Evolutionary conservation across 768 basidiomycete genomes (phyloP).

Genomic region (Pulveroboletus sp.): DNA sequence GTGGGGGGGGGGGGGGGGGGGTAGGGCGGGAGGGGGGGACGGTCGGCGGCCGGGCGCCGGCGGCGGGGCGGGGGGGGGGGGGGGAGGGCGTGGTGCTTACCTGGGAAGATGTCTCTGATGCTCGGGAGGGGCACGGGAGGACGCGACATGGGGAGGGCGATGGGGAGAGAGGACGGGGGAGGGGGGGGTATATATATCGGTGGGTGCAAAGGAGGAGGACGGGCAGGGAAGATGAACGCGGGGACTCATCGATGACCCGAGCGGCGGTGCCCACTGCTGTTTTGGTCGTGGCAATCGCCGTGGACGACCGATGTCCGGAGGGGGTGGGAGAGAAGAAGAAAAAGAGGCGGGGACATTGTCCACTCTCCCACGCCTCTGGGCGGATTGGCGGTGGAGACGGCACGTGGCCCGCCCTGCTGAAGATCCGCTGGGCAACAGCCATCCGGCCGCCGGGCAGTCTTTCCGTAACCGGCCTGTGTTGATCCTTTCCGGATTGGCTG

Average conservation of each 20-base stretch:
- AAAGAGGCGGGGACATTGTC: too few relatives aligned
- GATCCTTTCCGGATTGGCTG: slow-evolving; percentile 27
- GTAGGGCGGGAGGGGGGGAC: neutral
- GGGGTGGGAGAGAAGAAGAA: neutral
- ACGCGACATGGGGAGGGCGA: slow-evolving; percentile 19
- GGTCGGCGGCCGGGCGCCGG: too few relatives aligned
- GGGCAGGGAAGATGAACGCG: too few relatives aligned
- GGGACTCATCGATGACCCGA: too few relatives aligned
- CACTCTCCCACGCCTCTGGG: too few relatives aligned
- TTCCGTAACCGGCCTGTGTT: slow-evolving; percentile 25
- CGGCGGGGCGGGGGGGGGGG: neutral
- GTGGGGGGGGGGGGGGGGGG: neutral
- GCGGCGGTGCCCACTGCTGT: too few relatives aligned
- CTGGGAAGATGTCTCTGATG: slow-evolving; percentile 54
- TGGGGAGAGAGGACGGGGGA: neutral
- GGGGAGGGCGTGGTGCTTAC: slow-evolving; percentile 23
- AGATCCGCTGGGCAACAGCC: neutral
- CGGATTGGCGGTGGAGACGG: too few relatives aligned
- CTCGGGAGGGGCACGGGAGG: slow-evolving; percentile 39
- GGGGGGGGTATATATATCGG: slow-evolving; percentile 10
- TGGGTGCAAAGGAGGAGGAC: too few relatives aligned
- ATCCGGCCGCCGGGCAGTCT: neutral
- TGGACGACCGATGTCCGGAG: slow-evolving; percentile 18
- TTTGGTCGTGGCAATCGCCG: slow-evolving; percentile 22
- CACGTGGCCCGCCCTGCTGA: too few relatives aligned